These are phyloP conservation scores for Chaetomium globosum DNA, from an alignment of 2,329 filamentous ascomycete species.

Conservation along the genomic window DNA sequence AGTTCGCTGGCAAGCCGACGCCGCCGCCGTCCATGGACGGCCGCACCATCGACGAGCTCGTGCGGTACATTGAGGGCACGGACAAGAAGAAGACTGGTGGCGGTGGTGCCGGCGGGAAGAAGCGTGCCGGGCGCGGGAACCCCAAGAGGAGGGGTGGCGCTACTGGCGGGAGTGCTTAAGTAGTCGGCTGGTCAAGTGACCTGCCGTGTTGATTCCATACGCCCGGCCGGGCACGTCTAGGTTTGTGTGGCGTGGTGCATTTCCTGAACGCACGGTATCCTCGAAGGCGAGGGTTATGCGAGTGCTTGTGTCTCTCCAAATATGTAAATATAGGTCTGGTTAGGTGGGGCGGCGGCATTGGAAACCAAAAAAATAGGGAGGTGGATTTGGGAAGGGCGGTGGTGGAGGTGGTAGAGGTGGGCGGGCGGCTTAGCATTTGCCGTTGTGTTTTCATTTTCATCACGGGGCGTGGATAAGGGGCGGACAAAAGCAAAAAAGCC, in stretches of 20 bases:
- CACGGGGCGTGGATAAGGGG: background rate
- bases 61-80: constrained; percentile 89
- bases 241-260: background rate
- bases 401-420: background rate
- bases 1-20: constrained; percentile 42
- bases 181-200: no score
- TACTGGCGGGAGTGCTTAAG: constrained; percentile 18
- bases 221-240: background rate
- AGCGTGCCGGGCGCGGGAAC: constrained; percentile 28
- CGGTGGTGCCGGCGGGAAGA: constrained; percentile 24
- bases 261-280: background rate
- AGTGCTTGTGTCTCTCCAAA: background rate
- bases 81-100: constrained; percentile 47
- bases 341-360: background rate
- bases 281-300: background rate
- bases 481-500: background rate
- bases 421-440: background rate
- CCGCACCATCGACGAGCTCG: constrained; percentile 86
- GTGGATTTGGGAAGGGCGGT: background rate
- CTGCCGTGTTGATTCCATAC: background rate
- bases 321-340: constrained; percentile 6
- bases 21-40: constrained; percentile 61
- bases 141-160: constrained; percentile 33
- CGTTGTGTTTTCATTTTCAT: background rate
- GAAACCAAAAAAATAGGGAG: background rate